Evolutionary conservation across 345 rosid genomes (phyloP).

Genomic region (Brassica cretica): DNA sequence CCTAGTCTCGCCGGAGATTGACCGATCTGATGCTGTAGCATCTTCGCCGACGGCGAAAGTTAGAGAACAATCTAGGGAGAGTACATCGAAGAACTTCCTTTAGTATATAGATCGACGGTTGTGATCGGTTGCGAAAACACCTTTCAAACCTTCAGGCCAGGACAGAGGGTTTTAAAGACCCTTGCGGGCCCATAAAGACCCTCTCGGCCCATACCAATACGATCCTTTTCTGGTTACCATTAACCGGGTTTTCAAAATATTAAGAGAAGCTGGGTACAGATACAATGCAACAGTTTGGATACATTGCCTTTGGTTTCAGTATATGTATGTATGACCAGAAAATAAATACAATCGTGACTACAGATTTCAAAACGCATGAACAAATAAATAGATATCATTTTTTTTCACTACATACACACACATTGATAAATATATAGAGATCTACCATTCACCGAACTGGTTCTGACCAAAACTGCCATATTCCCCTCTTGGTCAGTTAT

Average conservation of each 20-base stretch:
- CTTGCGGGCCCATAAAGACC: too few species aligned
- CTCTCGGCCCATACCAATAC: neutral
- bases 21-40: constrained; percentile 83
- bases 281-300: neutral
- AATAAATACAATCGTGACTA: constrained; percentile 5
- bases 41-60: constrained; percentile 32
- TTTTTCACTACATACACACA: constrained; percentile 27
- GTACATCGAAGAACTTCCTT: neutral
- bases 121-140: neutral
- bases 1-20: constrained; percentile 92
- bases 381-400: constrained; percentile 5
- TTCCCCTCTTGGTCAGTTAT: constrained; percentile 8
- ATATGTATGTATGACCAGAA: constrained; percentile 16
- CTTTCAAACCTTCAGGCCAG: neutral
- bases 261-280: neutral
- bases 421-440: constrained; percentile 14
- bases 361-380: constrained; percentile 26
- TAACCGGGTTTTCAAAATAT: neutral
- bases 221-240: neutral
- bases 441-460: constrained; percentile 21
- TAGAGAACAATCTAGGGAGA: neutral
- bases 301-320: constrained; percentile 15
- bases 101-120: constrained; percentile 1
- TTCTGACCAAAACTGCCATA: constrained; percentile 20
- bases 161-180: neutral